phyloP scores from a whole-genome alignment of 2,329 filamentous ascomycete genomes.

The Talaromyces rugulosus region DNA sequence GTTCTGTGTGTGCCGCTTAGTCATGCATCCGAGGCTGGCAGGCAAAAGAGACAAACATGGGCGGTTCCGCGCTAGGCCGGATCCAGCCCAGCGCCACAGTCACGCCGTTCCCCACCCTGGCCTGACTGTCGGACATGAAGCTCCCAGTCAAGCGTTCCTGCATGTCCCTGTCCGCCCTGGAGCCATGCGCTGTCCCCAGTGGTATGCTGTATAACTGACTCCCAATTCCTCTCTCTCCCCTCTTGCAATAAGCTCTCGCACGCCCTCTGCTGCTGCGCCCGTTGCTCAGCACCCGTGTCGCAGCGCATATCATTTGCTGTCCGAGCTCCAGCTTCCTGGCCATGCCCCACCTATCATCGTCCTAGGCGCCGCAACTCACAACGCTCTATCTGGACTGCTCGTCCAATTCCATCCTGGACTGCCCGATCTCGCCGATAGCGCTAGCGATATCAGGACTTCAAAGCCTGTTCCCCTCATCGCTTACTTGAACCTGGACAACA shows the following conservation, averaged over 20 bases:
- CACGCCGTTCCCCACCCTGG: background rate
- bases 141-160: slow-evolving; percentile 3
- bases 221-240: background rate
- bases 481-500: slow-evolving; percentile 17
- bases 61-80: background rate
- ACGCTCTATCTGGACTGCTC: slow-evolving; percentile 9
- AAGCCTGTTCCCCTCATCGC: background rate
- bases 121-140: background rate
- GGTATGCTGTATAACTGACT: background rate
- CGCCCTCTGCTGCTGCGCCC: background rate
- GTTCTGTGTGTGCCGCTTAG: slow-evolving; percentile 18
- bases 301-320: background rate
- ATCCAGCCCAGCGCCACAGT: background rate
- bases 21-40: slow-evolving; percentile 12
- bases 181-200: background rate
- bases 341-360: slow-evolving; percentile 31
- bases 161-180: background rate
- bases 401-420: slow-evolving; percentile 17
- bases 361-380: slow-evolving; percentile 31
- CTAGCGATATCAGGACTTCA: background rate
- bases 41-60: slow-evolving; percentile 13
- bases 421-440: background rate
- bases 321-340: slow-evolving; percentile 10
- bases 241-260: background rate
- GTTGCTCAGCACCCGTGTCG: background rate